A percentile compares a stretch with the other conserved stretches of the same genome.
phyloP scores from a whole-genome alignment of 106 monocot species.

The Platanthera zijinensis region DNA sequence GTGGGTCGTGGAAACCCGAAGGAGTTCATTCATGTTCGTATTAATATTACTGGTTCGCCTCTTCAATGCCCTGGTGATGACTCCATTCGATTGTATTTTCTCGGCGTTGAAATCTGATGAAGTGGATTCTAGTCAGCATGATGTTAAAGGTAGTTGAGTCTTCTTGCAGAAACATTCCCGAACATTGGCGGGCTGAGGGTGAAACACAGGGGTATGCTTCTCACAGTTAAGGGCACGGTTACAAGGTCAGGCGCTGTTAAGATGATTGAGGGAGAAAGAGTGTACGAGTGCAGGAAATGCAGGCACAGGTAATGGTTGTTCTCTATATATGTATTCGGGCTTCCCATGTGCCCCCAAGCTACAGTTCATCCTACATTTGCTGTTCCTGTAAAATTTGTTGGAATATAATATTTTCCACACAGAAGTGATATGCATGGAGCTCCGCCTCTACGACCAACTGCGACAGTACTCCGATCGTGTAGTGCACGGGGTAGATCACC shows the following conservation, averaged over 20 bases:
- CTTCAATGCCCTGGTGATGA: conserved; percentile 74
- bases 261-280: conserved; percentile 91
- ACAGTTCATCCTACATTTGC: too few relatives aligned
- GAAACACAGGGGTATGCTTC: conserved; percentile 74
- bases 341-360: too few relatives aligned
- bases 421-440: too few relatives aligned
- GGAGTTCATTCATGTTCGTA: conserved; percentile 70
- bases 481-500: too few relatives aligned
- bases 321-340: not conserved
- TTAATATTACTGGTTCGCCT: conserved; percentile 71
- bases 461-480: too few relatives aligned
- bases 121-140: not conserved
- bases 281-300: conserved; percentile 86
- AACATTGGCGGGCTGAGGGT: conserved; percentile 79
- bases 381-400: too few relatives aligned
- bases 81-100: not conserved
- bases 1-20: conserved; percentile 25
- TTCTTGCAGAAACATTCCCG: conserved; percentile 65
- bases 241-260: conserved; percentile 80
- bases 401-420: too few relatives aligned
- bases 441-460: too few relatives aligned
- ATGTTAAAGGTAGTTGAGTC: not conserved
- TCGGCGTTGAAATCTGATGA: not conserved
- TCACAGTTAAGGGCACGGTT: conserved; percentile 84
- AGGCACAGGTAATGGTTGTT: conserved; percentile 41